Evolutionary conservation across 441 rosid genomes (phyloP), one percentile per base, ranked within the genome.

Genomic region (Gossypium davidsonii): DNA sequence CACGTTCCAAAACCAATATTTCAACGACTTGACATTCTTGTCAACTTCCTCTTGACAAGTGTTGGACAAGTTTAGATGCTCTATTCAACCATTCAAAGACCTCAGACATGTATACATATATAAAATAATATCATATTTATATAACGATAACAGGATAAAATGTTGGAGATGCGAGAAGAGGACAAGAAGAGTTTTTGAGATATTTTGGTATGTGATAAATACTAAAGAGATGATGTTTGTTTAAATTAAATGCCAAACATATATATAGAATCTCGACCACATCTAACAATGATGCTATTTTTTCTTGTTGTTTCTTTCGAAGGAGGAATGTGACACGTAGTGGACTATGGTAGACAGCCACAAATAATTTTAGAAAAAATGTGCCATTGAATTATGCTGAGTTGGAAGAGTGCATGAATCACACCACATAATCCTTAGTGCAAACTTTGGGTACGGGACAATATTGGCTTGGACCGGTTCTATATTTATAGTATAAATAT

Each of bases 211-310:
- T 14, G 64, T 31, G 65, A 60, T 60, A 60, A 60, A 60, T 28
- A 60, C 44, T 60, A 60, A 28, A 60, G 18, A 14, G 42, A 28
- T 28, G n/a, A 14, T 28, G 18, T 14, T 28, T n/a, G 20, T 34
- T 34, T 34, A 34, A 34, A 34, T 28, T 60, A 7, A n/a, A 34
- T 1, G 15, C 28, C 51, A 39, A 64, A 7, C 67, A 71, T 34
- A 34, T 34, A 34, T 6, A 34, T 77, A 42, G 60, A 64, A 23
- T 76, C 69, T 73, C 69, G 76, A 49, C 64, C 60, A 49, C 76
- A 65, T 78, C 80, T 74, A 69, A 76, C 56, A 64, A 75, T 14
- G 60, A 8, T 61, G 44, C 60, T 21, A 21, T 1, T 48, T 20
- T 20, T 72, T 15, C 58, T 49, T 34, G 64, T 57, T 52, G 42